Percentiles rank a stretch among this genome's conserved stretches.
phyloP scores from a whole-genome alignment of 1,284 basidiomycete species.

The Ganoderma meredithae region DNA sequence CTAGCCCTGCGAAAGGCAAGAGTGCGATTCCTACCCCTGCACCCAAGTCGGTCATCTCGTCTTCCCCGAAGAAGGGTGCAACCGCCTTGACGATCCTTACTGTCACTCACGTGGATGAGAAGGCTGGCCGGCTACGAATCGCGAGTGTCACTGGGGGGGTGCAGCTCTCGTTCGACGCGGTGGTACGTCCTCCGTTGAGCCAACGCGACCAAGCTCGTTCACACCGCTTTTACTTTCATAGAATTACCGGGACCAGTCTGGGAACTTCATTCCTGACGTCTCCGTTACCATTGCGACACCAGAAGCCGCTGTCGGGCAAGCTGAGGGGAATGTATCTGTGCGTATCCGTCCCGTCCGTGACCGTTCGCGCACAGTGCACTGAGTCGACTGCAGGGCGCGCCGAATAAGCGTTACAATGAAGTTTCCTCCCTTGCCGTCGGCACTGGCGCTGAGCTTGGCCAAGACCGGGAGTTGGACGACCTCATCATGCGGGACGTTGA shows the following conservation, averaged over 20 bases:
- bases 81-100: conserved; percentile 55
- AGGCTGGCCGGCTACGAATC: conserved; percentile 59
- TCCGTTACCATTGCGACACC: conserved; percentile 55
- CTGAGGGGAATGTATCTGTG: conserved; percentile 17
- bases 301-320: conserved; percentile 30
- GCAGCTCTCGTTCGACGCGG: conserved; percentile 71
- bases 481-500: conserved; percentile 58
- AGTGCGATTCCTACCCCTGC: conserved; percentile 58
- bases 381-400: conserved; percentile 43
- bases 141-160: conserved; percentile 71
- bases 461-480: conserved; percentile 65
- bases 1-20: conserved; percentile 47
- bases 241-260: conserved; percentile 59
- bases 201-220: background rate
- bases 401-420: conserved; percentile 73
- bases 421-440: conserved; percentile 63
- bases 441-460: conserved; percentile 68
- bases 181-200: conserved; percentile 53
- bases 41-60: conserved; percentile 56
- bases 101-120: conserved; percentile 51
- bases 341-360: background rate
- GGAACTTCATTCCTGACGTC: conserved; percentile 65
- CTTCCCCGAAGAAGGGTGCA: conserved; percentile 49
- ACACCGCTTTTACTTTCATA: conserved; percentile 52
- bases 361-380: background rate